phyloP scores from a whole-genome alignment of 2,329 filamentous ascomycete species.

The Hymenoscyphus albidus region DNA sequence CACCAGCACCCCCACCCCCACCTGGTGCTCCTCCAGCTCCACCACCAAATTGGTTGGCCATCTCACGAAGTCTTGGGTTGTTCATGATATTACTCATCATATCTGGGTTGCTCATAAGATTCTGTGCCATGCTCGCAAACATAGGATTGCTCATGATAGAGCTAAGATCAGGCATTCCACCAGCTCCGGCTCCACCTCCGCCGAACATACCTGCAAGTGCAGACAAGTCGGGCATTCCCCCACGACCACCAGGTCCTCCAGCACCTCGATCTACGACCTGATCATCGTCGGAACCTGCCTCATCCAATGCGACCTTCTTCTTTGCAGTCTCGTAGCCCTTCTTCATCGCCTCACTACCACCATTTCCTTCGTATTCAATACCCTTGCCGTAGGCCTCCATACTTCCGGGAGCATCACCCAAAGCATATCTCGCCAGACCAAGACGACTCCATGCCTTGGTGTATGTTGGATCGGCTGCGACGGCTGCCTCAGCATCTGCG shows the following conservation, averaged over 20 bases:
- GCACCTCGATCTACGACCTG: conserved; percentile 46
- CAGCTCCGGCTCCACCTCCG: conserved; percentile 56
- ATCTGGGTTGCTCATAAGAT: conserved; percentile 93
- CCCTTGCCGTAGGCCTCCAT: conserved; percentile 94
- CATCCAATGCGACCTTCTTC: conserved; percentile 78
- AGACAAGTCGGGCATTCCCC: conserved; percentile 68
- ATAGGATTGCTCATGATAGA: conserved; percentile 96
- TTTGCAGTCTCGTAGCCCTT: conserved; percentile 94
- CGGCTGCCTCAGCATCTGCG: conserved; percentile 86
- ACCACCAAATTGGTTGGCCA: conserved; percentile 77
- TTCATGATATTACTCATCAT: conserved; percentile 89
- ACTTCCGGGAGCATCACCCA: conserved; percentile 83
- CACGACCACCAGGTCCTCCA: conserved; percentile 43
- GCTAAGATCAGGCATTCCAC: conserved; percentile 83
- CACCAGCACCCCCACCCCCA: conserved; percentile 47
- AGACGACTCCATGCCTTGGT: conserved; percentile 96
- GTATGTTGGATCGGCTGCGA: conserved; percentile 83
- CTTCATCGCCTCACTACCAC: conserved; percentile 95
- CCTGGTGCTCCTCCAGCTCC: conserved; percentile 32
- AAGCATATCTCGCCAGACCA: conserved; percentile 84
- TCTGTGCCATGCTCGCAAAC: conserved; percentile 97
- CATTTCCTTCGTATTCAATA: conserved; percentile 90
- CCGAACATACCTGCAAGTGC: conserved; percentile 71
- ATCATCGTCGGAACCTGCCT: conserved; percentile 47
- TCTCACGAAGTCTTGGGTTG: conserved; percentile 83